A percentile compares a stretch with the other conserved stretches of the same genome.
These are phyloP conservation scores for Diaporthe citri DNA, from an alignment of 2,329 filamentous ascomycete species.

Conservation along the genomic window DNA sequence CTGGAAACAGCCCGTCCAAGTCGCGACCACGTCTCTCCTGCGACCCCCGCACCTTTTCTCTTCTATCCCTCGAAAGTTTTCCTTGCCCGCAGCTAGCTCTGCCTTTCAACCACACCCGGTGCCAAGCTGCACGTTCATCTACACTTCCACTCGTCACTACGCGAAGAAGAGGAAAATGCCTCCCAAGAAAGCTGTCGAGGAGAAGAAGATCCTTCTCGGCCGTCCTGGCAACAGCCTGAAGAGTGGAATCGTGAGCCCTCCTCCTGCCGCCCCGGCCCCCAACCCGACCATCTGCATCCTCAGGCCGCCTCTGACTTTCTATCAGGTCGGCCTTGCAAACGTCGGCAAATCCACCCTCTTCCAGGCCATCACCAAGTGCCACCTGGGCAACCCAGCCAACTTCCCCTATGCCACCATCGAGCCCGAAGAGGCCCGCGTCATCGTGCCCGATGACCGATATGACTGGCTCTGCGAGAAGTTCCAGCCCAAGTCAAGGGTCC, in stretches of 20 bases:
- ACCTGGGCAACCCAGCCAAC: constrained; percentile 98
- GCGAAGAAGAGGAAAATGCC: constrained; percentile 81
- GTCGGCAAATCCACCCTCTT: constrained; percentile 99
- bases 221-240: constrained; percentile 98
- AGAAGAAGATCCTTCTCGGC: constrained; percentile 97
- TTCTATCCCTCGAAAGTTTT: constrained; percentile 65
- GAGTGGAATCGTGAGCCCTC: constrained; percentile 89
- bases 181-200: constrained; percentile 91
- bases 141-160: constrained; percentile 67
- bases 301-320: constrained; percentile 54
- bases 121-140: constrained; percentile 63
- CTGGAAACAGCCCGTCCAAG: constrained; percentile 56
- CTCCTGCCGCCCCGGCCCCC: constrained; percentile 39
- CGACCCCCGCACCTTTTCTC: constrained; percentile 59
- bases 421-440: constrained; percentile 96
- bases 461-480: constrained; percentile 97
- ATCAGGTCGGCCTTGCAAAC: constrained; percentile 95
- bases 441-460: constrained; percentile 95
- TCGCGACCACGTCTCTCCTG: constrained; percentile 58
- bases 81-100: constrained; percentile 75
- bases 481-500: constrained; percentile 97
- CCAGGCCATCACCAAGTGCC: constrained; percentile 98
- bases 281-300: constrained; percentile 42
- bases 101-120: constrained; percentile 67
- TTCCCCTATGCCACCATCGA: constrained; percentile 99